Evolutionary conservation across 176 grass and related monocot species (phyloP).

Genomic region (Dendrocalamus sinicus): DNA sequence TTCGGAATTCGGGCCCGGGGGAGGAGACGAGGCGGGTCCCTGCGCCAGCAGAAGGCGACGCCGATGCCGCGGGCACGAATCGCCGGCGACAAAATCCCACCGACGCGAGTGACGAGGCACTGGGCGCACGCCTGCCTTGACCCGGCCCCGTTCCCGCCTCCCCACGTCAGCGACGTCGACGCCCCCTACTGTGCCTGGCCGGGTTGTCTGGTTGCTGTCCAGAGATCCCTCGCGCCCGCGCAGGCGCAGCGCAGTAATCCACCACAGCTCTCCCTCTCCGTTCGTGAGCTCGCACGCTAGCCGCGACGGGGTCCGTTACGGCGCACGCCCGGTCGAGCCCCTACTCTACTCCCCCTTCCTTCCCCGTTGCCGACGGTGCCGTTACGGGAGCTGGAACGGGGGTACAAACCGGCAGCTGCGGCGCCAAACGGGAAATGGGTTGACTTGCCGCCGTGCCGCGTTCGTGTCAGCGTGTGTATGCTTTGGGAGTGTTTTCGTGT

Average conservation of each 20-base stretch:
- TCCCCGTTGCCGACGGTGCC: conserved; percentile 38
- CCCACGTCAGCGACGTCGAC: conserved; percentile 37
- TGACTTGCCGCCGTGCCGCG: not conserved
- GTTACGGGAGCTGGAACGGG: conserved; percentile 3
- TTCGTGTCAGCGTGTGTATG: not conserved
- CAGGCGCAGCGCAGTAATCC: not conserved
- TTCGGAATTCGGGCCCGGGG: not conserved
- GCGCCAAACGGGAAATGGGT: conserved; percentile 9
- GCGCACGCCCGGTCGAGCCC: not conserved
- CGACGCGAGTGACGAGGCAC: conserved; percentile 42
- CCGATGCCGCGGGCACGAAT: conserved; percentile 30
- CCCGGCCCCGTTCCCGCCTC: not conserved
- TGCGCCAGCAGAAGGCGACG: conserved; percentile 26
- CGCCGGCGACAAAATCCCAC: conserved; percentile 48
- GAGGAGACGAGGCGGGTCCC: not conserved
- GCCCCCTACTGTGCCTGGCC: not conserved
- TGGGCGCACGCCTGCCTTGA: conserved; percentile 19
- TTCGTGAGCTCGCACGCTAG: not conserved
- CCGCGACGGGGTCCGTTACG: not conserved
- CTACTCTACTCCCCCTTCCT: not conserved
- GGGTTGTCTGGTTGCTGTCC: conserved; percentile 52
- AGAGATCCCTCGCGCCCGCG: not conserved
- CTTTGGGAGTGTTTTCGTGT: not conserved
- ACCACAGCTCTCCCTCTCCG: not conserved
- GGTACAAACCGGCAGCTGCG: not conserved